Evolutionary conservation across 768 basidiomycete genomes (phyloP), one percentile per base, ranked within the genome.

Genomic region (Roridomyces roridus): DNA sequence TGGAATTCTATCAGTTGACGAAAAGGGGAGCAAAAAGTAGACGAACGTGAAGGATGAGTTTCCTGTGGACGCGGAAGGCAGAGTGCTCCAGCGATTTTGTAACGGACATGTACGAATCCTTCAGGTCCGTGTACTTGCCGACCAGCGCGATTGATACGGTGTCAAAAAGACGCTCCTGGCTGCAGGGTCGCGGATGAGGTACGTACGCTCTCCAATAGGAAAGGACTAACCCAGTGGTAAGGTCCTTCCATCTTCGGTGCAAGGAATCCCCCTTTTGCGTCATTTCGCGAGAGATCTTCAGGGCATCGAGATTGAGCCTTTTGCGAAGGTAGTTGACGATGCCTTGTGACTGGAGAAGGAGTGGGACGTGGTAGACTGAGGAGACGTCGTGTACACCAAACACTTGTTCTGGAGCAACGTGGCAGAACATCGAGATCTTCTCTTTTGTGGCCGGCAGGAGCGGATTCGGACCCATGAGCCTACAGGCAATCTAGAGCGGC

Each of bases 361-460:
- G 82, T 5, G 96, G 96, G 41, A 98, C 96, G 67, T 98, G 96
- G 72, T 99, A 99, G 29, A 98, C 94, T 35, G 95, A 97, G 9
- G 90, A 87, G 44, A 98, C 93, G 69, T 98, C 94, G 70, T 98
- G 96, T 7, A 98, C 91, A 51, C 95, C 96, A 46, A 99, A 81
- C 36, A 98, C 96, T 66, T 93, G 91, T 65, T 92, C 88, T 4
- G 88, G 79, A 4, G 86, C 77, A 65, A 99, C 96, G 67, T 99
- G 96, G 74, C 96, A 98, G 82, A 98, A 98, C 96, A 98, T 98
- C 59, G 94, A 94, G 37, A 99, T 96, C 73, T 99, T 99, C 67
- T 88, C 84, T 74, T 95, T 96, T 31, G 96, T 96, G 0, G 91
- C 82, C 15, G 84, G 80, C 50, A 89, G 85, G n/a, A 99, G 80